Base-by-base conservation (phyloP, 495 filamentous ascomycete genomes). In the Sphaerosporella brunnea region DNA sequence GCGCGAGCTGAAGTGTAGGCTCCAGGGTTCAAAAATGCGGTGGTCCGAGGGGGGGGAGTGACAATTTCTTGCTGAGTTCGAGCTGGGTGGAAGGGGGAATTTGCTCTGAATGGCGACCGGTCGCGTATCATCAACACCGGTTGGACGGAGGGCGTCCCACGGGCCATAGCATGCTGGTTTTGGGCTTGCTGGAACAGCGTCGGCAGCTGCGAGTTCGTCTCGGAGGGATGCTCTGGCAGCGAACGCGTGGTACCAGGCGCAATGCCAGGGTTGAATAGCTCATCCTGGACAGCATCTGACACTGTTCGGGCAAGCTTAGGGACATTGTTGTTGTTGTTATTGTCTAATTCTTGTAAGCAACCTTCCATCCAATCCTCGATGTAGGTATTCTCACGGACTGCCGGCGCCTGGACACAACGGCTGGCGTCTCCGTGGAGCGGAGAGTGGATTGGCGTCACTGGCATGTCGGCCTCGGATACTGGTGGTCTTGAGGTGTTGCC, bases 261-360 rank as follows among this genome's bases (percentile, higher is more conserved):
- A 11, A 59, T 47, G 23, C 51, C 37, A 7, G 55, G 78, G 52
- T 78, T 83, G 71, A 79, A 94, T 1, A 94, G 73, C 56, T 90
- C 84, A 61, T 94, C 87, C 56, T 76, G 69, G 55, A 80, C 85
- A 23, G 82, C 71, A 58, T 93, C 86, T 7, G 84, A 86, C 61
- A 86, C 80, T 5, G 85, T 92, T 40, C 86, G 73, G 44, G 82
- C 77, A 50, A 94, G 70, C 63, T 90, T 92, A 3, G 86, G 82
- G 30, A 83, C 68, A 24, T 68, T 63, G 44, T 63, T 60, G 53
- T 68, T 70, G n/a, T n/a, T n/a, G n/a, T n/a, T n/a, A n/a, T n/a
- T n/a, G n/a, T n/a, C n/a, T n/a, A n/a, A n/a, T 66, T 71, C 63
- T 37, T 53, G 75, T 78, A 79, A 75, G 70, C 73, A 74, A 56